Base-by-base conservation (phyloP, 352 stramenopile species). In the Globisporangium spinosum region DNA sequence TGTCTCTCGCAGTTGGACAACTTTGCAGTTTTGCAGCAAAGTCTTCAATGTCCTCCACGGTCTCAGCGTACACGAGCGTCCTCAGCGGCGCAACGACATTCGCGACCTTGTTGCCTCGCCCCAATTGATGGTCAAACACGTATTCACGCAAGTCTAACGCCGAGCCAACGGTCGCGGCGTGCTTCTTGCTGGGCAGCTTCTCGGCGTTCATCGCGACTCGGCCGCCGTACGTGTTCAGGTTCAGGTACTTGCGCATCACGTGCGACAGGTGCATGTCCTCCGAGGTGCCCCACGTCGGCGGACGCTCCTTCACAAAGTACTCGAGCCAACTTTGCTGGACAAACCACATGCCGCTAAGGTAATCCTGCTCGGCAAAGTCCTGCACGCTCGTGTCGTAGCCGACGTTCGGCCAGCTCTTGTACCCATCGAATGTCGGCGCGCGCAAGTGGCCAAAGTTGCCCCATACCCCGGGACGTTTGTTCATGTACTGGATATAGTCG, bases 301-400 rank as follows among this genome's bases (percentile, higher is more conserved):
- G 65, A 3, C 77, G 77, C 59, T 89, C 80, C 38, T 86, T 86
- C 40, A 78, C 73, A 61, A 89, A 89, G 59, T 86, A 86, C 62
- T 89, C 80, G 29, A 89, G 77, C 80, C 79, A 89, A 7, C 70
- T 77, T 53, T 89, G 78, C 60, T 89, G 70, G 3, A 89, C 40
- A 51, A 87, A 87, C 80, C 80, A 89, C 80, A 89, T 89, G 5
- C 80, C 80, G 58, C 80, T 80, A 34, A 87, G 73, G 55, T 89
- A 89, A 49, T 89, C 80, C 65, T 85, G 75, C 64, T 87, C 77
- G 2, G 67, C 79, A 67, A 83, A 73, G 60, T 70, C 63, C 12
- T 77, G 56, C 9, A 65, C 57, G 15, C 59, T 68, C 55, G 73
- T 62, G 34, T 83, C 71, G 35, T 80, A 81, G 0, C 67, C 64